phyloP scores from a whole-genome alignment of 2,329 filamentous ascomycete genomes.

The Microcyclosporella mali region DNA sequence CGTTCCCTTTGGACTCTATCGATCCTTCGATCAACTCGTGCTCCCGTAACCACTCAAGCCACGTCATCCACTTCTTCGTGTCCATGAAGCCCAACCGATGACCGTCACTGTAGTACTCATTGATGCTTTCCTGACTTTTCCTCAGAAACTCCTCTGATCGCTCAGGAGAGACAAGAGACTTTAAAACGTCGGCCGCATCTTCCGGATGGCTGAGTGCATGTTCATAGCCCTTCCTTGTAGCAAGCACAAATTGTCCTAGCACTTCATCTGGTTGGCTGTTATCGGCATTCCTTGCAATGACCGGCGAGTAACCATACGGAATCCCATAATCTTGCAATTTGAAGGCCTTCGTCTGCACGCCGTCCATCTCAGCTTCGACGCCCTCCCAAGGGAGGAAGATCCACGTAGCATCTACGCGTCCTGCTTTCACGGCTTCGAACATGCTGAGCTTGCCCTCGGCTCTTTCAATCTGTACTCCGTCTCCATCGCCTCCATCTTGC shows the following conservation, averaged over 20 bases:
- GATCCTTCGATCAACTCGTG: conserved; percentile 7
- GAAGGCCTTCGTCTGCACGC: conserved; percentile 20
- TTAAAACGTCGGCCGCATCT: conserved; percentile 15
- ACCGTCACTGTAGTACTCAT: conserved; percentile 25
- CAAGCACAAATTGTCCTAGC: conserved; percentile 23
- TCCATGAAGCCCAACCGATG: conserved; percentile 13
- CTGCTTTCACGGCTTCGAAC: conserved; percentile 25
- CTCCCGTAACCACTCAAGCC: conserved; percentile 12
- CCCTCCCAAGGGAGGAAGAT: conserved; percentile 32
- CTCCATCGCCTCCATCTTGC: conserved; percentile 23
- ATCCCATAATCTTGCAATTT: conserved; percentile 23
- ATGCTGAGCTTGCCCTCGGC: conserved; percentile 26
- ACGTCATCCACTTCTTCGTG: conserved; percentile 10
- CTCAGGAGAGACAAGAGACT: conserved; percentile 15
- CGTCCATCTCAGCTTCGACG: conserved; percentile 26
- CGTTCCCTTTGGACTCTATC: conserved; percentile 5
- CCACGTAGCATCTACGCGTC: conserved; percentile 30
- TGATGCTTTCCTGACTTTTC: conserved; percentile 26
- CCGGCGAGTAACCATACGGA: conserved; percentile 30
- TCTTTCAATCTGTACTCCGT: conserved; percentile 20
- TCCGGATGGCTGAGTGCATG: conserved; percentile 18
- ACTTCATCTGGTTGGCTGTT: conserved; percentile 14
- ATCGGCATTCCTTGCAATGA: conserved; percentile 25
- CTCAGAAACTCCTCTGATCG: conserved; percentile 23
- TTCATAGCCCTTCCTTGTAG: conserved; percentile 27